Percentiles rank a stretch among this genome's conserved stretches.
These are phyloP conservation scores for Marasmius sp. DNA, from an alignment of 1,284 basidiomycete genomes.

Conservation along the genomic window DNA sequence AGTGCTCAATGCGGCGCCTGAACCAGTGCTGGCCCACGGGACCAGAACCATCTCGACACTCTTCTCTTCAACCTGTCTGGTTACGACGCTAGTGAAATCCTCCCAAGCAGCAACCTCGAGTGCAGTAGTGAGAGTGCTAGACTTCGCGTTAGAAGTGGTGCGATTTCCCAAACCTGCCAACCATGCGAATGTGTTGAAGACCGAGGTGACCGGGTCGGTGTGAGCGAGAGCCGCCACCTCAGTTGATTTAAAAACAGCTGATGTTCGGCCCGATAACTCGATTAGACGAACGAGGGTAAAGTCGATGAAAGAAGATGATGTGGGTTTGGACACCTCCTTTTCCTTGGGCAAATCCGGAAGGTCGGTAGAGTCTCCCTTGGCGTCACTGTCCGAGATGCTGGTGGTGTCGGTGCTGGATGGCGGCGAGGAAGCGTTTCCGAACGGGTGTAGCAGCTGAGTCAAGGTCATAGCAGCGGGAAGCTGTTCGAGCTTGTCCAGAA, in stretches of 20 bases:
- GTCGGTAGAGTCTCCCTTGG: neutral
- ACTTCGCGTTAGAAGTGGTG: neutral
- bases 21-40: conserved; percentile 63
- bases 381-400: neutral
- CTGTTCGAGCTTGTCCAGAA: conserved; percentile 88
- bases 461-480: conserved; percentile 71
- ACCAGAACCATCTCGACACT: conserved; percentile 75
- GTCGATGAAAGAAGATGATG: conserved; percentile 4
- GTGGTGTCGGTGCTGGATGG: conserved; percentile 16
- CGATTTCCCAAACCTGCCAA: conserved; percentile 3
- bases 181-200: conserved; percentile 81
- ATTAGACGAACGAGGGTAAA: conserved; percentile 84
- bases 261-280: conserved; percentile 85
- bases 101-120: conserved; percentile 68
- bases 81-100: conserved; percentile 70
- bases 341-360: conserved; percentile 3
- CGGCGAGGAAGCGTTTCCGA: conserved; percentile 10
- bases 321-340: neutral
- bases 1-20: neutral
- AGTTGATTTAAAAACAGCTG: conserved; percentile 81
- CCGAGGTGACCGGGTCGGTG: conserved; percentile 78
- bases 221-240: conserved; percentile 69
- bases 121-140: conserved; percentile 56
- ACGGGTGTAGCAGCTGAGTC: conserved; percentile 54
- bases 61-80: conserved; percentile 58